Base-by-base conservation (phyloP, 2,329 filamentous ascomycete species). In the Fusarium foetens region DNA sequence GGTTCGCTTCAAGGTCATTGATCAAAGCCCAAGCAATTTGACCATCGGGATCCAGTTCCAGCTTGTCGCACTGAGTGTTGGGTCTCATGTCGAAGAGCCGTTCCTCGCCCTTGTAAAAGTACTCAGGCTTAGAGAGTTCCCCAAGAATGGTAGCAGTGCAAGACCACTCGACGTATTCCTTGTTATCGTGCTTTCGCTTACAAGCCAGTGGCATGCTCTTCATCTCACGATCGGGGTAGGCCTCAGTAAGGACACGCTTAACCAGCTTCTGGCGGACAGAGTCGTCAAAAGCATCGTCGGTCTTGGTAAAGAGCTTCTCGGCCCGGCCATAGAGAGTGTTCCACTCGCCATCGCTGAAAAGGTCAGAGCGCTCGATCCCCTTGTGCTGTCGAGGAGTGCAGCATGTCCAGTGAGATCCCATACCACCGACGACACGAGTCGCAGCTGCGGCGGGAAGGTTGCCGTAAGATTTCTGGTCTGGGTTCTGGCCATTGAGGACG, bases 371-470 rank as follows among this genome's bases (percentile, higher is more conserved):
- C 1, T 63, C 60, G 7, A 51, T 36, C 16, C 25, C 33, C 6
- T 39, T 25, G 33, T 5, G 55, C 16, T 63, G 23, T 17, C 55
- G 55, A 6, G 60, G 60, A 12, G 29, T 63, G 21, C 60, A 63
- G 16, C 60, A 63, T 0, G 60, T 63, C 60, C 43, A 63, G 23
- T 63, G 55, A 25, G 60, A 63, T 17, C 60, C 55, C 60, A 63
- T 63, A 23, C 60, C 55, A 1, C 60, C 60, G 2, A 63, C 60
- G 11, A 63, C 60, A 12, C 60, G 60, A 36, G 60, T 42, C 3
- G 55, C 55, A 0, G 60, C 60, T 16, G 55, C 60, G 7, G 55
- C 60, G 0, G 60, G 55, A 23, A 63, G 60, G 36, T 61, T 63
- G 0, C 39, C 43, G 11, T 49, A 61, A 3, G 43, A 3, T 7